Base-by-base conservation (phyloP, 2,329 filamentous ascomycete genomes). In the Diplodia sapinea region DNA sequence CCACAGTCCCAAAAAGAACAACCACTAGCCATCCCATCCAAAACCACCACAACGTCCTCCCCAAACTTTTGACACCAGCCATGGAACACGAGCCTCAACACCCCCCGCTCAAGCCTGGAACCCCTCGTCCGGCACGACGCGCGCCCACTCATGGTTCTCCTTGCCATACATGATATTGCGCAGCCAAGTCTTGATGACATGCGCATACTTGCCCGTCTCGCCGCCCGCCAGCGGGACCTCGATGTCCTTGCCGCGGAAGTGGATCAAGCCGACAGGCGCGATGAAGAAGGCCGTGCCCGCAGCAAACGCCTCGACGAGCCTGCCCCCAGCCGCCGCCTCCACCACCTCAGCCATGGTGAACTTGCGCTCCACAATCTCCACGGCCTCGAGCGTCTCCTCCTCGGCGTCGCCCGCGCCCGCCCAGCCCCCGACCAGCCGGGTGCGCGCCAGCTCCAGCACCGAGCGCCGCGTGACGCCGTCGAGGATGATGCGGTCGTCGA, bases 381-480 rank as follows among this genome's bases (percentile, higher is more conserved):
- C 71, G 3, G 77, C 73, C 66, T 83, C 82, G 12, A 81, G 71
- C 40, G 66, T 68, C 20, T 71, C 71, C 6, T 65, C 67, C 6
- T 65, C 67, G 4, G 52, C 50, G n/a, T 69, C 66, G 20, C 43
- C 65, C 50, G 73, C 71, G 15, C 72, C 57, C 9, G 71, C 55
- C 6, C 69, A 70, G 3, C 77, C 73, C 54, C 73, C 69, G 1
- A 79, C 77, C 12, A 96, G 80, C 8, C 89, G 84, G 77, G 89
- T 84, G 29, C 86, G 83, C 0, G 87, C 89, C 23, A 96, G 83
- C 71, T 94, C 89, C 43, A 97, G 78, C 23, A 94, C 88, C 73
- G 91, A 94, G 65, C 91, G 85, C 64, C 94, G 85, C n/a, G 93
- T 97, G 12, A 97, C 89, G 70, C 94, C 94, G 70, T 94, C 91